Base-by-base conservation (phyloP, 192 early-diverging fungal genomes). In the Dissophora ornata region DNA sequence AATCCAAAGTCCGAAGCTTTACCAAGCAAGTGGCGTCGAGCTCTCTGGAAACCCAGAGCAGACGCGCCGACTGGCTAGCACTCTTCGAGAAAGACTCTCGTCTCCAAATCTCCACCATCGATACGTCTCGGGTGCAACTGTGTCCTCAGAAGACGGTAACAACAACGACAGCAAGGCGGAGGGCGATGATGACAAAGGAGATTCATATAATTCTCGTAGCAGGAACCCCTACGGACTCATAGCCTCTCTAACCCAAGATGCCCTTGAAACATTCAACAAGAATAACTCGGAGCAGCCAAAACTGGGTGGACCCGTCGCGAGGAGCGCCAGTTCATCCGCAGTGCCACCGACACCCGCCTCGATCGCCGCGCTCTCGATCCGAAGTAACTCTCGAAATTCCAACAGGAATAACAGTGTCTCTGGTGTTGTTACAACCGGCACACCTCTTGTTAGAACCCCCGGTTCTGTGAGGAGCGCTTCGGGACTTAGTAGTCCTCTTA, bases 301-400 rank as follows among this genome's bases (percentile, higher is more conserved):
- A n/a, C n/a, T n/a, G n/a, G n/a, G n/a, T n/a, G 44, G 6, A 5
- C 26, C 49, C 0, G 21, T 6, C 19, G 18, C 44, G 12, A 22
- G 16, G 34, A 57, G 28, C 13, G 12, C 67, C 10, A 33, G 54
- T 8, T 56, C 54, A 8, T 11, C 29, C 10, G 57, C 62, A 19
- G 41, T 22, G 7, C 55, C 62, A 15, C 70, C 62, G 1, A 47
- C 70, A 3, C 62, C 62, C 5, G 50, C 70, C 21, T 74, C 70
- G 1, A 36, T 74, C 24, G 62, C 62, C 10, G 70, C 62, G 7
- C 57, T 74, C 13, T 74, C 62, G 0, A 74, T 74, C 32, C 55
- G 70, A 15, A 65, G 70, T 41, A 60, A 32, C 19, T 74, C 70
- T 0, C 62, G 70, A 8, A 63, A 48, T 34, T 71, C 69, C 8